These are phyloP conservation scores for Aristolochia californica DNA, from an alignment of 164 flowering plant species.

Conservation along the genomic window DNA sequence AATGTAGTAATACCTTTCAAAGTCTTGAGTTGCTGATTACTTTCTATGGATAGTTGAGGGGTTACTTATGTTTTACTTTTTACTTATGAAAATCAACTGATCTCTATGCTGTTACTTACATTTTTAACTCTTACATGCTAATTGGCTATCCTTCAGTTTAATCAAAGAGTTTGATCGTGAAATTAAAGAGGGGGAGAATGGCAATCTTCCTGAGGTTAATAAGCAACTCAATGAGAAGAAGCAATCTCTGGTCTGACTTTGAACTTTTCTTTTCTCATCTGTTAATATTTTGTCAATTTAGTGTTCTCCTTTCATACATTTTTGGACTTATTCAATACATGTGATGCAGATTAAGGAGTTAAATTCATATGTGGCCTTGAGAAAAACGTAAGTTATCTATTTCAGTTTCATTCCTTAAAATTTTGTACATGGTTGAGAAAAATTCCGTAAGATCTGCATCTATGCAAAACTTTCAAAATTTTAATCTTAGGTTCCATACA, in stretches of 20 bases:
- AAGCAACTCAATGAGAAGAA: conserved; percentile 92
- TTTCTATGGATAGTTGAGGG: too few relatives aligned
- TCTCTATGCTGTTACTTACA: too few relatives aligned
- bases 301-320: not conserved
- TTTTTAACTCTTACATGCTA: too few relatives aligned
- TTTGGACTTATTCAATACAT: not conserved
- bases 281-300: not conserved
- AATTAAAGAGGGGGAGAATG: conserved; percentile 71
- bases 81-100: too few relatives aligned
- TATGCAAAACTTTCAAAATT: too few relatives aligned
- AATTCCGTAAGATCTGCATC: too few relatives aligned
- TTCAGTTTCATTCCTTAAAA: not conserved
- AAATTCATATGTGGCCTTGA: conserved; percentile 84
- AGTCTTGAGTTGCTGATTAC: too few relatives aligned
- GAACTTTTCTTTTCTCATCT: not conserved
- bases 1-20: too few relatives aligned
- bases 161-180: conserved; percentile 97
- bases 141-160: conserved; percentile 35
- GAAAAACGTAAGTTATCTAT: conserved; percentile 73
- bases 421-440: too few relatives aligned
- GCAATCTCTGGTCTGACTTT: conserved; percentile 69
- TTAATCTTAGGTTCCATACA: too few relatives aligned
- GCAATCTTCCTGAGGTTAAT: conserved; percentile 69
- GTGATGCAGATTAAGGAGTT: conserved; percentile 87
- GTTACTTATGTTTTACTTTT: too few relatives aligned